These are phyloP conservation scores for Leersia perrieri DNA, from an alignment of 176 grass and related monocot genomes.

Conservation along the genomic window DNA sequence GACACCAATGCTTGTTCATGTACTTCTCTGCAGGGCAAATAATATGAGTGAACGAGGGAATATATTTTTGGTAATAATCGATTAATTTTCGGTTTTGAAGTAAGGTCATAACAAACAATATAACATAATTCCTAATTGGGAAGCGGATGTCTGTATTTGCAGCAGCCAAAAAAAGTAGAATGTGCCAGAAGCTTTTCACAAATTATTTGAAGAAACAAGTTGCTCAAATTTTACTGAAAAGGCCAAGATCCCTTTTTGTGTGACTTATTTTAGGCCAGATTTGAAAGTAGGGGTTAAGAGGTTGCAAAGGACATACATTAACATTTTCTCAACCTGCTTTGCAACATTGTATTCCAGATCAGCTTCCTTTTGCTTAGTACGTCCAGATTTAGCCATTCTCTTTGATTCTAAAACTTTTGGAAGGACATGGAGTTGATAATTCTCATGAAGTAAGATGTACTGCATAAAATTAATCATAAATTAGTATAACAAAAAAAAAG, in stretches of 20 bases:
- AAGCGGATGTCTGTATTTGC: slow-evolving; percentile 1
- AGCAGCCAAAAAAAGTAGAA: neutral
- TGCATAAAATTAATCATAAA: slow-evolving; percentile 39
- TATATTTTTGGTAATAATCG: neutral
- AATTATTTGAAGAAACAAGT: slow-evolving; percentile 5
- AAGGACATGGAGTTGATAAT: slow-evolving; percentile 90
- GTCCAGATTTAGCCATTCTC: slow-evolving; percentile 96
- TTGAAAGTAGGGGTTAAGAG: slow-evolving; percentile 11
- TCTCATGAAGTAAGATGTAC: slow-evolving; percentile 92
- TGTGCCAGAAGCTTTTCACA: neutral
- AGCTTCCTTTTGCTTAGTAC: slow-evolving; percentile 96
- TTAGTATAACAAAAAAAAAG: slow-evolving; percentile 29
- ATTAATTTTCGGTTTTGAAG: neutral
- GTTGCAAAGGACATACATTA: slow-evolving; percentile 64
- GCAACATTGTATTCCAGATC: slow-evolving; percentile 99
- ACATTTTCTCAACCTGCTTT: slow-evolving; percentile 97
- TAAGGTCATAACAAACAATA: slow-evolving; percentile 9
- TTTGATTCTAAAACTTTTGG: slow-evolving; percentile 96
- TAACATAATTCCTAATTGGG: neutral
- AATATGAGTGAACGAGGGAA: neutral
- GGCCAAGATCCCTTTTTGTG: slow-evolving; percentile 26
- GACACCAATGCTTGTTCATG: slow-evolving; percentile 83
- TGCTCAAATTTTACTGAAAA: slow-evolving; percentile 3
- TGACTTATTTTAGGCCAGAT: slow-evolving; percentile 16
- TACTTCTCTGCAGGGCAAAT: slow-evolving; percentile 68